Base-by-base conservation (phyloP, 371 early-diverging fungal genomes). In the Dinochytrium kinnereticum region DNA sequence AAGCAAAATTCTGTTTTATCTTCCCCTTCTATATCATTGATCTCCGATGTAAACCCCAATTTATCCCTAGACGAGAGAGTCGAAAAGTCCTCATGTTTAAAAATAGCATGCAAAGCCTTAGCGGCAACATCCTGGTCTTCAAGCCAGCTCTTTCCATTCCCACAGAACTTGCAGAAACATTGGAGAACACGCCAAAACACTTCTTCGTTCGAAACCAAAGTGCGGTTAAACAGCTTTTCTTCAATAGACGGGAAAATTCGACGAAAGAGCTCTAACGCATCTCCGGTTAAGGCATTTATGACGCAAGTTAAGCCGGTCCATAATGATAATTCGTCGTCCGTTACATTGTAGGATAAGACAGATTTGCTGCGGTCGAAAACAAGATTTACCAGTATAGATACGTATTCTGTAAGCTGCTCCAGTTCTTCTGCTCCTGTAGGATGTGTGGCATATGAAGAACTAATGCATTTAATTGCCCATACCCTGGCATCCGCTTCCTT, bases 381-480 rank as follows among this genome's bases (percentile, higher is more conserved):
- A 36, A 28, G 7, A 28, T 59, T 26, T 5, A 10, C 36, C 26
- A 36, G 17, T 2, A 36, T 1, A n/a, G 24, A 24, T 55, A 33
- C n/a, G 36, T n/a, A 2, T 19, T 28, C 31, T 64, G 24, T 28
- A 51, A 44, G 24, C 37, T 39, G 28, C 21, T 3, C 21, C 26
- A 39, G 39, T 51, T 40, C 19, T 24, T 31, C 31, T 33, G 15
- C 28, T 59, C 64, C 61, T 26, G 61, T 64, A 31, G 59, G 40
- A 33, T 49, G 30, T 21, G 50, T 26, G 2, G 68, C 40, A 15
- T 66, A 40, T 53, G 65, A 65, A 17, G 34, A 38, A 7, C n/a
- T 59, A 37, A 73, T 36, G 17, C 68, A 59, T 21, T 30, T 40
- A n/a, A 61, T 24, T 1, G 75, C 75, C 75, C 75, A 74, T 36